Evolutionary conservation across 768 basidiomycete species (phyloP), one percentile per base, ranked within the genome.

Genomic region (Auriculariales sp.): DNA sequence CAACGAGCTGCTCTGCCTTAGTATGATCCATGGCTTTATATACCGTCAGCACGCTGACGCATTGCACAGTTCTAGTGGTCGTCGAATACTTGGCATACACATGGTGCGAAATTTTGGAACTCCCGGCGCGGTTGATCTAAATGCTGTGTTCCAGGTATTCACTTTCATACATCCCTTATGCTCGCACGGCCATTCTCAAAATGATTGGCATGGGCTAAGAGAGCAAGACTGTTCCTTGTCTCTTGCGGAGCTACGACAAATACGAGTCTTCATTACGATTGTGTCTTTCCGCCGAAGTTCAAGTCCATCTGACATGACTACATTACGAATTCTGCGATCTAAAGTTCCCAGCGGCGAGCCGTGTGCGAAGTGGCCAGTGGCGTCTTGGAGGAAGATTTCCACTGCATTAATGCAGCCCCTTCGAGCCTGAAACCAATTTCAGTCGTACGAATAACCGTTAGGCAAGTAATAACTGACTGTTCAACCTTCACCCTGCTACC

Each of bases 81-180:
- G 69, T 95, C 63, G 81, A 93, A 64, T 94, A 87, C 64, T 71
- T 94, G 51, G 92, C 91, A 4, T 94, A 84, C 65, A 78, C 83
- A 19, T 95, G 91, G 90, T 93, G 85, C 62, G 78, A 75, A 47
- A 66, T 86, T 28, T 83, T 81, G 5, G 19, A 33, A 12, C 32
- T 49, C 35, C 48, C 4, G 3, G 14, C 39, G 12, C 49, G 31
- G n/a, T 15, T 17, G 7, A 22, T 17, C 17, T 48, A 12, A 47
- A 25, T 6, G 2, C 24, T 42, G 24, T 19, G 22, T 22, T 14
- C 10, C 51, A 55, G 61, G 65, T 68, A 67, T 54, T 62, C 56
- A 9, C 55, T 68, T 9, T 62, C 58, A 11, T 95, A 93, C 67
- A 89, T 97, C 57, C 92, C 92, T 2, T 94, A 93, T 58, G 92